These are phyloP conservation scores for Fusarium vanettenii DNA, from an alignment of 2,329 filamentous ascomycete genomes.

Conservation along the genomic window DNA sequence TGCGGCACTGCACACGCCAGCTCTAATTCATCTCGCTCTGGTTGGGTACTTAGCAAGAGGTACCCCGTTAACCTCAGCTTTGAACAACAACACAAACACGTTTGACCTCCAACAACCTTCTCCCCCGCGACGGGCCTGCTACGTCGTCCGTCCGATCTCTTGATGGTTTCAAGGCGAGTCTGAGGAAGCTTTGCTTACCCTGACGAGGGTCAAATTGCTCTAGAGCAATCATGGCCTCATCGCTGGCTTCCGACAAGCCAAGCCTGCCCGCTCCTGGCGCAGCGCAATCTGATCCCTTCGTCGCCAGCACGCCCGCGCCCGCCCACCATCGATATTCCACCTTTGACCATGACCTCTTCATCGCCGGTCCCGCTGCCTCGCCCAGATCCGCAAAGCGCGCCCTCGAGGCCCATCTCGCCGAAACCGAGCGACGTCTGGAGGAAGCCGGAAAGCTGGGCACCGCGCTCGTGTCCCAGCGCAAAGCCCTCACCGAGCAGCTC, in stretches of 20 bases:
- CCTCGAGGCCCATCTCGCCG: constrained; percentile 89
- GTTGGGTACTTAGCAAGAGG: constrained; percentile 28
- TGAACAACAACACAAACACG: constrained; percentile 39
- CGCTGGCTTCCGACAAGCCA: constrained; percentile 56
- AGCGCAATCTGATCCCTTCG: constrained; percentile 67
- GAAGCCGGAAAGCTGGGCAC: constrained; percentile 92
- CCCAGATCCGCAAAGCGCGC: constrained; percentile 89
- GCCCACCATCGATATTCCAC: constrained; percentile 79
- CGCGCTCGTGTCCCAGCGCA: constrained; percentile 86
- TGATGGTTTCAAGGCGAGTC: constrained; percentile 43
- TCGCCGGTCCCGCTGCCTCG: constrained; percentile 79
- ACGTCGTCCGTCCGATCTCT: constrained; percentile 42
- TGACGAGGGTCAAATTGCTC: constrained; percentile 36
- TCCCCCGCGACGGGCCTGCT: constrained; percentile 41
- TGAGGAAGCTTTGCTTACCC: constrained; percentile 40
- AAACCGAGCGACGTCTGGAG: constrained; percentile 91
- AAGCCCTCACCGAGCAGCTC: constrained; percentile 82
- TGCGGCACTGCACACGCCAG: constrained; percentile 31
- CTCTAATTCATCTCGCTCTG: constrained; percentile 36
- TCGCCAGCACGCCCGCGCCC: constrained; percentile 58
- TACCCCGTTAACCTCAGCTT: constrained; percentile 19
- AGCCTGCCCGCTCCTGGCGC: constrained; percentile 53
- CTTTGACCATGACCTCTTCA: constrained; percentile 85
- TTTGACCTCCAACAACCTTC: constrained; percentile 18
- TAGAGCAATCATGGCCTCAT: constrained; percentile 55